Evolutionary conservation across 202 grass and related monocot species (phyloP), one percentile per base, ranked within the genome.

Genomic region (Elaeis oleifera): DNA sequence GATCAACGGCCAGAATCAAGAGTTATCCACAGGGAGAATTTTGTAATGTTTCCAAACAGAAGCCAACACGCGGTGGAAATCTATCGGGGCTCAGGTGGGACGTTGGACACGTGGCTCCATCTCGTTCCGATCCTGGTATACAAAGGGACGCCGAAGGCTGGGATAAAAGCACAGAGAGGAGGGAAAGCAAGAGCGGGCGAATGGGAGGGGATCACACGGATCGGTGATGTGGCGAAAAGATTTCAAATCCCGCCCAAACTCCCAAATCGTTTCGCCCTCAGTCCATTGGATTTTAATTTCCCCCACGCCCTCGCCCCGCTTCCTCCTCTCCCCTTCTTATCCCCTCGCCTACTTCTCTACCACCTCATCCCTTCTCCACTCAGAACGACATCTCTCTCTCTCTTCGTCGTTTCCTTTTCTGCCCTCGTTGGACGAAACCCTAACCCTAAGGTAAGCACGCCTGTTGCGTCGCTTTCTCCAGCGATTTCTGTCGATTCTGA

Each of bases 151-250:
- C 61, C 27, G 65, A 60, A 6, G 1, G 0, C 1, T 49, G 44
- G 72, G 63, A 18, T 23, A 49, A 70, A 67, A 44, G 49, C 74
- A 65, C 74, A 77, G n/a, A 6, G 36, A 56, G 19, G 23, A 59
- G 49, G 70, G 65, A 63, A 50, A 54, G 65, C n/a, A 50, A 13
- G 57, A 18, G 31, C 7, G 0, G 17, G 18, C 83, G 78, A 96
- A 88, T 74, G 28, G 5, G 22, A 0, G 6, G 24, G 0, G 0
- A 31, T 50, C 84, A 64, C 81, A 75, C 87, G 91, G 91, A 96
- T 89, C 91, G 76, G 0, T 96, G 91, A 91, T 67, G 84, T 96
- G 91, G 67, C 16, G 26, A 2, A 32, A 23, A 58, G 49, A n/a
- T 49, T 54, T 61, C 61, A 51, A 71, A 78, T 78, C 75, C 75